These are phyloP conservation scores for Fonsecaea erecta DNA, from an alignment of 2,329 filamentous ascomycete species.

Conservation along the genomic window DNA sequence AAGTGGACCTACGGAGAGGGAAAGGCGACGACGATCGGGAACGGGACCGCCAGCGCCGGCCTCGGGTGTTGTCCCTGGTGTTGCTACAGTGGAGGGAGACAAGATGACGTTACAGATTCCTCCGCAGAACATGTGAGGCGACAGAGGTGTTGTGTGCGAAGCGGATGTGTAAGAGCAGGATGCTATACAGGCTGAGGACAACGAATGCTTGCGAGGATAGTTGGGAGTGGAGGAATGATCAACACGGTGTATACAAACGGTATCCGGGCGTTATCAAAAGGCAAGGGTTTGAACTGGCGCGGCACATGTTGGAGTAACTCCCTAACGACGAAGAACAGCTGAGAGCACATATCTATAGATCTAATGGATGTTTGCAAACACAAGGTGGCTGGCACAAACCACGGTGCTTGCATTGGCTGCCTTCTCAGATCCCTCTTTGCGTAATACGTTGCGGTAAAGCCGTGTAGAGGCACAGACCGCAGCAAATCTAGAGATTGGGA, in stretches of 20 bases:
- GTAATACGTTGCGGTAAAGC: too few relatives aligned
- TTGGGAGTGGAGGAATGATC: not conserved
- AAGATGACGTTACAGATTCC: slow-evolving; percentile 34
- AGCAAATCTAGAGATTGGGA: too few relatives aligned
- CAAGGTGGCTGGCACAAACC: not conserved
- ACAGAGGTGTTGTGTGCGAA: not conserved
- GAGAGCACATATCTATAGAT: not conserved
- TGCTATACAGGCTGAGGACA: not conserved
- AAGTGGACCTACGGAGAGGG: slow-evolving; percentile 57
- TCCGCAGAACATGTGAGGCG: slow-evolving; percentile 20
- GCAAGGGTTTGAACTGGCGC: not conserved
- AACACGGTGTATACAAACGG: not conserved
- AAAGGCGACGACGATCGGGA: slow-evolving; percentile 64
- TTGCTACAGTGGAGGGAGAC: slow-evolving; percentile 19
- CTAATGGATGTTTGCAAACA: not conserved
- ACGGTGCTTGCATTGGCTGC: not conserved
- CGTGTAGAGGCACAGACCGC: too few relatives aligned
- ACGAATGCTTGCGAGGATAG: not conserved
- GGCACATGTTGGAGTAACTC: not conserved
- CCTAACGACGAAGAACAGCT: not conserved
- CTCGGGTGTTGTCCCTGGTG: slow-evolving; percentile 19
- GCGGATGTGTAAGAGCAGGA: not conserved
- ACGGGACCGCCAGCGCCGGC: slow-evolving; percentile 56
- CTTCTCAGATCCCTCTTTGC: not conserved
- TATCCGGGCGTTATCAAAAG: not conserved